Evolutionary conservation across 2,329 filamentous ascomycete genomes (phyloP).

Genomic region (Plenodomus lindquistii): DNA sequence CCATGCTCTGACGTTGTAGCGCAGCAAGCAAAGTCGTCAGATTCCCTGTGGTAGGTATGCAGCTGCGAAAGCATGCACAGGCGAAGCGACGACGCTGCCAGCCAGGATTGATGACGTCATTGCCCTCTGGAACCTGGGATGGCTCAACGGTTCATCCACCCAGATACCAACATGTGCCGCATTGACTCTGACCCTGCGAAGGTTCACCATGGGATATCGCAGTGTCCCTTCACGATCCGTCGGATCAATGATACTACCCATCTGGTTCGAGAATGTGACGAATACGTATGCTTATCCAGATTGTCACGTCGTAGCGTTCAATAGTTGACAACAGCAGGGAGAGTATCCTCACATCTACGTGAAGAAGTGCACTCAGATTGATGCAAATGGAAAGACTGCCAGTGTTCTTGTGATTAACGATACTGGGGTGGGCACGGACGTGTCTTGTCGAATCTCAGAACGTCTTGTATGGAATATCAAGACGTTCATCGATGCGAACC

Average conservation of each 20-base stretch:
- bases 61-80: no score
- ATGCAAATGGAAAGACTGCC: background rate
- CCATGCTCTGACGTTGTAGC: no score
- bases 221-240: slow-evolving; percentile 17
- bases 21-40: no score
- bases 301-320: background rate
- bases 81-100: no score
- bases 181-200: no score
- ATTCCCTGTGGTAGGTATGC: no score
- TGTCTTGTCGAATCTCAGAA: background rate
- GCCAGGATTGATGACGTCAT: no score
- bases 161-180: no score
- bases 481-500: slow-evolving; percentile 13
- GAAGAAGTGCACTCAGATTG: slow-evolving; percentile 6
- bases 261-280: slow-evolving; percentile 11
- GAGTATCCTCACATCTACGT: slow-evolving; percentile 1
- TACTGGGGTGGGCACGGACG: slow-evolving; percentile 4
- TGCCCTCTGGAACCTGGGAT: no score
- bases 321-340: background rate
- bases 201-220: no score
- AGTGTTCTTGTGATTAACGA: slow-evolving; percentile 8
- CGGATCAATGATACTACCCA: slow-evolving; percentile 12
- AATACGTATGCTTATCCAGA: slow-evolving; percentile 6
- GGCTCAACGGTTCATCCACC: no score
- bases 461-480: slow-evolving; percentile 7